A percentile compares a stretch with the other conserved stretches of the same genome.
These are phyloP conservation scores for Guyanaporus albipodus DNA, from an alignment of 768 basidiomycete genomes.

Conservation along the genomic window DNA sequence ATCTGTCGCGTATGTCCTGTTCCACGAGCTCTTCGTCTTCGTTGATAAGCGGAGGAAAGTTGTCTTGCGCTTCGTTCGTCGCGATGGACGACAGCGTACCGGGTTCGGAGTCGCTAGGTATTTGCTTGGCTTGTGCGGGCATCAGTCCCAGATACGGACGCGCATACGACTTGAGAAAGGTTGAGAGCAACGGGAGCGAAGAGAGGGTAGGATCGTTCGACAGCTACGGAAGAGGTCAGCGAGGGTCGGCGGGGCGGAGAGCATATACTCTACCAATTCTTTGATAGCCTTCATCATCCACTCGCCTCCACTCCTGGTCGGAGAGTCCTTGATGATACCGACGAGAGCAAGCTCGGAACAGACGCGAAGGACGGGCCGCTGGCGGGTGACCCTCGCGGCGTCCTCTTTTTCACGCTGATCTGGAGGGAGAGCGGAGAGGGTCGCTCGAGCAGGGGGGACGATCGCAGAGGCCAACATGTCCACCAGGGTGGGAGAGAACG, in stretches of 20 bases:
- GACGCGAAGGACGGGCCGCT: conserved; percentile 82
- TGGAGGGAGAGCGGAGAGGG: conserved; percentile 51
- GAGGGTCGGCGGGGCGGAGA: conserved; percentile 9
- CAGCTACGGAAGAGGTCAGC: conserved; percentile 46
- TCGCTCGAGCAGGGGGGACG: conserved; percentile 53
- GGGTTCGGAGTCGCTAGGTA: conserved; percentile 49
- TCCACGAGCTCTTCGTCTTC: conserved; percentile 79
- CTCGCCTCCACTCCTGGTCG: conserved; percentile 71
- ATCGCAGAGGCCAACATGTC: conserved; percentile 55
- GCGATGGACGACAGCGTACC: conserved; percentile 47
- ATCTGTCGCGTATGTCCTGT: conserved; percentile 79
- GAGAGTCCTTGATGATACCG: conserved; percentile 73
- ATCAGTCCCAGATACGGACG: conserved; percentile 81
- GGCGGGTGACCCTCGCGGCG: conserved; percentile 65
- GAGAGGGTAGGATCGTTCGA: conserved; percentile 83
- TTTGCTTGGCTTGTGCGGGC: conserved; percentile 56
- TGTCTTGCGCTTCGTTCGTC: conserved; percentile 31
- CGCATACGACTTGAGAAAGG: conserved; percentile 91
- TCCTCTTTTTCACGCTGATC: conserved; percentile 96
- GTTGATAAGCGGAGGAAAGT: conserved; percentile 38
- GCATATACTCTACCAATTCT: conserved; percentile 62
- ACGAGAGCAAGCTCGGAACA: conserved; percentile 89
- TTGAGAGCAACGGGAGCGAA: conserved; percentile 85
- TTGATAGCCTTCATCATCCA: conserved; percentile 86
- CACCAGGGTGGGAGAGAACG: conserved; percentile 73